phyloP scores from a whole-genome alignment of 2,329 filamentous ascomycete species.

The Purpureocillium takamizusanense region DNA sequence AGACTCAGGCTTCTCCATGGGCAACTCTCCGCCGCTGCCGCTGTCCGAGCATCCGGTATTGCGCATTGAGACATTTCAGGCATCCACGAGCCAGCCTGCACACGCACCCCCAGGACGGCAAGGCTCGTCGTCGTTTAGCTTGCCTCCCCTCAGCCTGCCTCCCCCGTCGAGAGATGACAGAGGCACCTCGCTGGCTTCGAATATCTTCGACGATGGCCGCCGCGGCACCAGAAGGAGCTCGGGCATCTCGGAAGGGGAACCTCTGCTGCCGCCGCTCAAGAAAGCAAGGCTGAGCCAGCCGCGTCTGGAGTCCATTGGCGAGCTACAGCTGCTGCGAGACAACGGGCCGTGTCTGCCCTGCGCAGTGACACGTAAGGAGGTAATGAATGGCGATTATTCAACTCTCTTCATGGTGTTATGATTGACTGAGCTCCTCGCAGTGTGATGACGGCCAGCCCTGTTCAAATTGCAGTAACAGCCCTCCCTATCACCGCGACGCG shows the following conservation, averaged over 20 bases:
- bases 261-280: slow-evolving; percentile 45
- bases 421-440: slow-evolving; percentile 17
- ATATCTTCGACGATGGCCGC: slow-evolving; percentile 31
- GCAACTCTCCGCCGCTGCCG: slow-evolving; percentile 7
- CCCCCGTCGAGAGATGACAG: slow-evolving; percentile 5
- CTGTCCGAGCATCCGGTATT: slow-evolving; percentile 1
- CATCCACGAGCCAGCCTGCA: background rate
- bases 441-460: slow-evolving; percentile 44
- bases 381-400: too few relatives aligned
- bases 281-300: slow-evolving; percentile 42
- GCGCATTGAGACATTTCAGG: slow-evolving; percentile 1
- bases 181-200: slow-evolving; percentile 8
- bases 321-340: slow-evolving; percentile 40
- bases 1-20: slow-evolving; percentile 34
- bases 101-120: background rate
- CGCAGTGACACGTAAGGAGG: slow-evolving; percentile 27
- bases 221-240: slow-evolving; percentile 26
- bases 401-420: too few relatives aligned
- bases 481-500: slow-evolving; percentile 26
- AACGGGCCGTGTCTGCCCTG: slow-evolving; percentile 43
- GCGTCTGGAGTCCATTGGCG: slow-evolving; percentile 47
- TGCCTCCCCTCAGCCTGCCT: slow-evolving; percentile 8
- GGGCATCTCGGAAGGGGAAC: slow-evolving; percentile 38
- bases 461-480: slow-evolving; percentile 31
- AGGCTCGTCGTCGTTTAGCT: slow-evolving; percentile 2